Percentiles rank a stretch among this genome's conserved stretches.
Conservation (phyloP, 148 eudicot genomes). For the Diospyros kaki region DNA sequence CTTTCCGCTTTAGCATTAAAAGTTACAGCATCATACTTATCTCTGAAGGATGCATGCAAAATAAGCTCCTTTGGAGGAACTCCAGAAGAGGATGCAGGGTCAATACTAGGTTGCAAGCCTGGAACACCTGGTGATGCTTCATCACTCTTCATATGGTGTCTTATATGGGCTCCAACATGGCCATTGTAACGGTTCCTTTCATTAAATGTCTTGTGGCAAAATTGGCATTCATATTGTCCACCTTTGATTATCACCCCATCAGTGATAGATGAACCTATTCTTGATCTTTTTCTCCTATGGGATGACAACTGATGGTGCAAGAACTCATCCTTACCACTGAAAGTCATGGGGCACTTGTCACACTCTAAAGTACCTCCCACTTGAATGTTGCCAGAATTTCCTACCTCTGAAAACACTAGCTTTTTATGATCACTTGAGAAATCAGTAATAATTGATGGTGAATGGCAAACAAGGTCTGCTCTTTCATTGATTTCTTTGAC, state of each 20-base stretch:
- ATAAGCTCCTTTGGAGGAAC: constrained; percentile 23
- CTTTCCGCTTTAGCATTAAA: constrained; percentile 20
- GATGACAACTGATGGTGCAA: constrained; percentile 61
- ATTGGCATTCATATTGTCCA: constrained; percentile 74
- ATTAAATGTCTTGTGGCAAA: constrained; percentile 59
- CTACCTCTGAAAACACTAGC: constrained; percentile 31
- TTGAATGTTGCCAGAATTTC: constrained; percentile 25
- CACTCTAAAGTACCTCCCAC: constrained; percentile 41
- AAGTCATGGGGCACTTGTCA: constrained; percentile 54
- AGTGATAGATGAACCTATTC: constrained; percentile 49
- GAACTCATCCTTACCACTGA: constrained; percentile 45
- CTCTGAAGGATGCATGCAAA: constrained; percentile 21
- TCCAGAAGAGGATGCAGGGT: constrained; percentile 24
- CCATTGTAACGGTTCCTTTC: constrained; percentile 71
- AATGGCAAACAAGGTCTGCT: constrained; percentile 12
- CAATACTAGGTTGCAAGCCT: constrained; percentile 26
- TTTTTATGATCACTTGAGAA: constrained; percentile 28
- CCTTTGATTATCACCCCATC: constrained; percentile 54
- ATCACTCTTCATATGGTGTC: constrained; percentile 51
- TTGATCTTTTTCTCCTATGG: constrained; percentile 63
- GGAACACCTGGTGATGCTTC: constrained; percentile 34
- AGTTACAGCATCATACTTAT: constrained; percentile 26
- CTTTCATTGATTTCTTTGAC: constrained; percentile 10
- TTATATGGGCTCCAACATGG: constrained; percentile 71
- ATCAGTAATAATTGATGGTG: constrained; percentile 24